Conservation (phyloP, 345 rosid genomes). For the Boechera divaricarpa region DNA sequence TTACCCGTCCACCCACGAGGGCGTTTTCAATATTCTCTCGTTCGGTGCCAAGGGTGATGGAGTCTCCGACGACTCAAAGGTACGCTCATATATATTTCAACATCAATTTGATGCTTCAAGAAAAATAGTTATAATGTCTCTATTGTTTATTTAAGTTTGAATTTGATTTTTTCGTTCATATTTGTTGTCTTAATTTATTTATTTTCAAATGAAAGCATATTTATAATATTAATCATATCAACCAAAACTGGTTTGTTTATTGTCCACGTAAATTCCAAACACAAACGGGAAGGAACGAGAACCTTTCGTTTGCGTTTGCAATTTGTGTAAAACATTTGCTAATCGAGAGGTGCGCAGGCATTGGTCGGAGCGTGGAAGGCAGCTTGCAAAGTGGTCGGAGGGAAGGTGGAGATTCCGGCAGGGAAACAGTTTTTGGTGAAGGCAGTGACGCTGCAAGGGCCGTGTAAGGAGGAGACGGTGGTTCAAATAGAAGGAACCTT, state of each 20-base stretch:
- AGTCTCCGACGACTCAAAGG: slow-evolving; percentile 47
- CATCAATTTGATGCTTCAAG: not conserved
- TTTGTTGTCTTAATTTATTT: not conserved
- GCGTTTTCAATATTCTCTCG: slow-evolving; percentile 40
- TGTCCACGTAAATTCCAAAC: not conserved
- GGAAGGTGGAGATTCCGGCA: slow-evolving; percentile 41
- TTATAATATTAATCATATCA: not conserved
- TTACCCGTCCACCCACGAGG: slow-evolving; percentile 25
- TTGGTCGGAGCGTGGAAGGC: slow-evolving; percentile 46
- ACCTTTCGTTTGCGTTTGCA: not conserved
- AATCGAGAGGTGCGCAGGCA: slow-evolving; percentile 24
- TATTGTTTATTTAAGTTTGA: slow-evolving; percentile 7
- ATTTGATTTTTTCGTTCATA: not conserved
- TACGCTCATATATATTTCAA: slow-evolving; percentile 1
- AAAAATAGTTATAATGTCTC: not conserved
- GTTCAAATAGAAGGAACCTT: slow-evolving; percentile 78
- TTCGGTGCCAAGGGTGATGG: slow-evolving; percentile 47
- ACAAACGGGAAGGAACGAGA: too few species aligned
- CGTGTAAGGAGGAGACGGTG: slow-evolving; percentile 39
- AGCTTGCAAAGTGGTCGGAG: slow-evolving; percentile 41
- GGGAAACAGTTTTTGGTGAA: slow-evolving; percentile 43
- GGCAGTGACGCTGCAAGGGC: slow-evolving; percentile 43
- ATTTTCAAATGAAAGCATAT: too few species aligned
- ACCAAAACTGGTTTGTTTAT: not conserved
- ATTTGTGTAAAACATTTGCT: too few species aligned